Percentiles rank a stretch among this genome's conserved stretches.
phyloP scores from a whole-genome alignment of 169 alveolate genomes.

The Besnoitia besnoiti region DNA sequence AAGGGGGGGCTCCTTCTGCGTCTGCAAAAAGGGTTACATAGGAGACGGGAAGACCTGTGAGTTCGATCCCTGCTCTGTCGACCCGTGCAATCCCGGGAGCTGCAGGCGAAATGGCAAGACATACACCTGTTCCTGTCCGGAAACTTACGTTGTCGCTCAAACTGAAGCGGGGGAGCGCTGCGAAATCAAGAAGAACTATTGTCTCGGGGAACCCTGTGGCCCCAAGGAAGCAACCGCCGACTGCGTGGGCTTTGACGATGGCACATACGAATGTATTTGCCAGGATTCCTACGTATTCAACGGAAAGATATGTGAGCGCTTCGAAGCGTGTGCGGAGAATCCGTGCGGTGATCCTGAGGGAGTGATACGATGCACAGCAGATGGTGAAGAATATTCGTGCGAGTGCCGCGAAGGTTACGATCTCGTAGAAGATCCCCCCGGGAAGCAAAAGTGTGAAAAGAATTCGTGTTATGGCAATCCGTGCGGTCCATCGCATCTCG shows the following conservation, averaged over 20 bases:
- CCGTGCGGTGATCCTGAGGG: conserved; percentile 52
- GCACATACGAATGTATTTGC: not conserved
- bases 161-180: not conserved
- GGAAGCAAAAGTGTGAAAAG: not conserved
- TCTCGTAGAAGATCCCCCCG: not conserved
- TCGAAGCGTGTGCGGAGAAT: conserved; percentile 6
- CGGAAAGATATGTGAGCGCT: not conserved
- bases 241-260: not conserved
- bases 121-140: not conserved
- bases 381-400: not conserved
- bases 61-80: conserved; percentile 12
- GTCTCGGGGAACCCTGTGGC: conserved; percentile 34
- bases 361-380: not conserved
- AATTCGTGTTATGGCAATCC: not conserved
- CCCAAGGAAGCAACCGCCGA: not conserved
- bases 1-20: conserved; percentile 43
- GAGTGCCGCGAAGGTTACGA: not conserved
- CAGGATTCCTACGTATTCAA: not conserved
- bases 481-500: not conserved
- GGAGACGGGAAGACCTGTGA: not conserved
- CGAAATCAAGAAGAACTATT: not conserved
- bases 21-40: not conserved
- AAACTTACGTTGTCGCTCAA: not conserved
- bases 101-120: not conserved
- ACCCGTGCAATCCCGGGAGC: conserved; percentile 40